Evolutionary conservation across 805 yeast genomes (phyloP).

Genomic region (Candida succiphila): DNA sequence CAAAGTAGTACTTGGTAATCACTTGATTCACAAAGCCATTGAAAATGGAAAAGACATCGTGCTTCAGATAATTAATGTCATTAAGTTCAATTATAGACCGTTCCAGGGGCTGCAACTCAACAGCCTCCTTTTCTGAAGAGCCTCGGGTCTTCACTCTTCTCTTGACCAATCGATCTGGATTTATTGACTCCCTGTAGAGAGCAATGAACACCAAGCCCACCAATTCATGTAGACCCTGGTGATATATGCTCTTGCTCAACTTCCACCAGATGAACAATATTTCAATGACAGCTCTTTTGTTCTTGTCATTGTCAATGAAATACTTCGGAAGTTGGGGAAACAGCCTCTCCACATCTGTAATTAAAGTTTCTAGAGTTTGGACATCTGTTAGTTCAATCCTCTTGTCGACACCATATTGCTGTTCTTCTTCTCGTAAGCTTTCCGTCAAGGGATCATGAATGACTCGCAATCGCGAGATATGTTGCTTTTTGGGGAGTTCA

Average conservation of each 20-base stretch:
- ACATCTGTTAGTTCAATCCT: conserved; percentile 17
- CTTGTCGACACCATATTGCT: neutral
- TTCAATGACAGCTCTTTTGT: conserved; percentile 25
- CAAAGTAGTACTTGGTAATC: conserved; percentile 27
- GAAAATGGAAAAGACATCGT: conserved; percentile 35
- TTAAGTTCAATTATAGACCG: conserved; percentile 27
- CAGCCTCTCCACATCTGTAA: conserved; percentile 41
- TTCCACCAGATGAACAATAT: conserved; percentile 40
- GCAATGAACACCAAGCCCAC: conserved; percentile 36
- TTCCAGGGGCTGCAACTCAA: conserved; percentile 12
- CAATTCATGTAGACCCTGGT: conserved; percentile 48
- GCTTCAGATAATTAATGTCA: conserved; percentile 26
- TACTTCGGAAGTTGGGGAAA: conserved; percentile 31
- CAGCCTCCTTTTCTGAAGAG: neutral
- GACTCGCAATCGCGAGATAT: conserved; percentile 8
- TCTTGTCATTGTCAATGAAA: conserved; percentile 18
- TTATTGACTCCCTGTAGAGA: conserved; percentile 26
- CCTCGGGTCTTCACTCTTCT: neutral
- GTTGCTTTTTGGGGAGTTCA: conserved; percentile 5
- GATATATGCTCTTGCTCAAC: conserved; percentile 27
- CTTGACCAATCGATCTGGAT: conserved; percentile 1
- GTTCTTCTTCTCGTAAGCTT: neutral
- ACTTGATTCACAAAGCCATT: conserved; percentile 26
- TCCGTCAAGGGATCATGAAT: conserved; percentile 12
- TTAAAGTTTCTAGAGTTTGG: conserved; percentile 31